phyloP scores from a whole-genome alignment of 192 early-diverging fungal genomes.

The Glomus cerebriforme region DNA sequence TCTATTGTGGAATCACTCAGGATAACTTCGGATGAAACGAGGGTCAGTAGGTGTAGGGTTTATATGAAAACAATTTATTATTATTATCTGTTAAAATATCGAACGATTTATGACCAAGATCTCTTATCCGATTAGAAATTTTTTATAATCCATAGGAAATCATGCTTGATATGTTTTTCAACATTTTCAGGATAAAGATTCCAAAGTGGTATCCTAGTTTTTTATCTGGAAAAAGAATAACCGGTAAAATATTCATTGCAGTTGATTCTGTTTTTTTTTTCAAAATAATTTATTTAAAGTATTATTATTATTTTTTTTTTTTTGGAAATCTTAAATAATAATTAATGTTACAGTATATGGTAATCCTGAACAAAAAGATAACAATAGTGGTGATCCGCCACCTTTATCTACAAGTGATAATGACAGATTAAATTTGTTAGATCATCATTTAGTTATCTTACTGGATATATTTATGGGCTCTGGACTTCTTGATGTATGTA shows the following conservation, averaged over 20 bases:
- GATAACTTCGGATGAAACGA: constrained; percentile 70
- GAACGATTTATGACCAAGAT: constrained; percentile 1
- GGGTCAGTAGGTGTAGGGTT: constrained; percentile 43
- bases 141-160: constrained; percentile 58
- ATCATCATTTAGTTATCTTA: constrained; percentile 70
- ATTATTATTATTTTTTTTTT: neutral
- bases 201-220: constrained; percentile 59
- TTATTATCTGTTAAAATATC: constrained; percentile 30
- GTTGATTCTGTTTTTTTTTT: too few relatives aligned
- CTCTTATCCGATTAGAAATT: constrained; percentile 20
- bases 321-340: neutral
- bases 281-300: constrained; percentile 20
- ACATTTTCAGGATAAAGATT: constrained; percentile 71
- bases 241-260: constrained; percentile 32
- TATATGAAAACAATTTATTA: constrained; percentile 17
- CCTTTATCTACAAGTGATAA: constrained; percentile 27
- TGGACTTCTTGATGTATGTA: constrained; percentile 58
- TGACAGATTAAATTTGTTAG: constrained; percentile 61
- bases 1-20: constrained; percentile 71
- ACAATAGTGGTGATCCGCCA: constrained; percentile 31
- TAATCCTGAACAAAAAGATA: constrained; percentile 38
- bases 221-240: constrained; percentile 49
- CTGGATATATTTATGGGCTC: constrained; percentile 77
- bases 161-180: constrained; percentile 79
- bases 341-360: constrained; percentile 32